Percentiles rank a stretch among this genome's conserved stretches.
phyloP scores from a whole-genome alignment of 2,329 filamentous ascomycete species.

The Graphium sp. region DNA sequence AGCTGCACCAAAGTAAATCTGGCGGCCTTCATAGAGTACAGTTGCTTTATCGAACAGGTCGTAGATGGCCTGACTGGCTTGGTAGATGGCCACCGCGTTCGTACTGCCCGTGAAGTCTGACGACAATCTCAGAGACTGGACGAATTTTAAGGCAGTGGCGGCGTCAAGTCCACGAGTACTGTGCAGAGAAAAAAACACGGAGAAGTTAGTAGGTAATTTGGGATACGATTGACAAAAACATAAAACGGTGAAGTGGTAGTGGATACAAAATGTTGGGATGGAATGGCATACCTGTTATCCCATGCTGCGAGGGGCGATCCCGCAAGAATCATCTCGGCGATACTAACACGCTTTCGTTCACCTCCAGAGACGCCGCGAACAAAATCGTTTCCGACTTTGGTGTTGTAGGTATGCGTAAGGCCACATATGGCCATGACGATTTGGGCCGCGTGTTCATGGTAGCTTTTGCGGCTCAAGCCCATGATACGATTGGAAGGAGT shows the following conservation, averaged over 20 bases:
- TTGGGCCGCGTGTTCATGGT: constrained; percentile 42
- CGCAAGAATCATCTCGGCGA: constrained; percentile 61
- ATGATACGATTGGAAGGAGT: constrained; percentile 49
- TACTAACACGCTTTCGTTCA: constrained; percentile 65
- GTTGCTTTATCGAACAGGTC: constrained; percentile 61
- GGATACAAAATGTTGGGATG: too few species aligned
- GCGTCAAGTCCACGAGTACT: constrained; percentile 57
- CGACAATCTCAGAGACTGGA: constrained; percentile 45
- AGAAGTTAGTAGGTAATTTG: neutral
- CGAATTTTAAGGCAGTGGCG: constrained; percentile 57
- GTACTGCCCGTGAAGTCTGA: constrained; percentile 47
- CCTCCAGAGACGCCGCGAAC: constrained; percentile 56
- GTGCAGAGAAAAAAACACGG: neutral
- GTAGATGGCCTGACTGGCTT: constrained; percentile 53
- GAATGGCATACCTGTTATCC: constrained; percentile 41
- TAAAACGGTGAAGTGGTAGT: too few species aligned
- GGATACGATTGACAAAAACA: neutral
- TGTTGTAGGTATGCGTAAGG: constrained; percentile 54
- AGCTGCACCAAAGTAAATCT: constrained; percentile 60
- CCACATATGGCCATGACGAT: constrained; percentile 58
- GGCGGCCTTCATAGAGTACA: constrained; percentile 58
- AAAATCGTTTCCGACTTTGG: constrained; percentile 60
- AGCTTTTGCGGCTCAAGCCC: constrained; percentile 43
- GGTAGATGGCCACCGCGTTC: constrained; percentile 53
- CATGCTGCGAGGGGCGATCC: constrained; percentile 39